Evolutionary conservation across 2,329 filamentous ascomycete genomes (phyloP).

Genomic region (Cladosporium oxysporum): DNA sequence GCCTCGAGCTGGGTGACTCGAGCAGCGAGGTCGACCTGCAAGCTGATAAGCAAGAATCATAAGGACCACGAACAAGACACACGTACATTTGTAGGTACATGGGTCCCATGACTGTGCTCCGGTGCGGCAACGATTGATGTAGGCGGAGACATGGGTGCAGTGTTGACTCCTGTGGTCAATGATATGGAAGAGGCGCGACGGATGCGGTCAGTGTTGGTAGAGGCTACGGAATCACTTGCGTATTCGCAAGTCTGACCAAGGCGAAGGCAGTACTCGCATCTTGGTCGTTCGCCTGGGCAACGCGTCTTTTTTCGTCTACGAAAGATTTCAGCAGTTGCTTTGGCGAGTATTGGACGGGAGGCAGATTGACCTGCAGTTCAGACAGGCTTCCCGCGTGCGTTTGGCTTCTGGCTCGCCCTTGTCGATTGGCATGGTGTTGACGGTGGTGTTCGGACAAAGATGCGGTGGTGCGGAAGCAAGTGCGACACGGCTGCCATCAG

Average conservation of each 20-base stretch:
- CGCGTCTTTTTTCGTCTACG: neutral
- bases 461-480: too few species aligned
- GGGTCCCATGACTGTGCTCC: too few species aligned
- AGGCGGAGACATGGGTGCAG: too few species aligned
- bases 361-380: neutral
- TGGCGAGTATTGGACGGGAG: neutral
- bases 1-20: neutral
- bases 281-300: neutral
- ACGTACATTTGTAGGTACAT: too few species aligned
- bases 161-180: too few species aligned
- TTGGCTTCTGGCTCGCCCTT: neutral
- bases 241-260: neutral
- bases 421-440: neutral
- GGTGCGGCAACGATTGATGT: too few species aligned
- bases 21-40: neutral
- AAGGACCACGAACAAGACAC: neutral
- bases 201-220: too few species aligned
- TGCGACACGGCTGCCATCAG: too few species aligned
- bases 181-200: too few species aligned
- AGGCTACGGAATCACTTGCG: neutral
- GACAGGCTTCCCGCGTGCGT: neutral
- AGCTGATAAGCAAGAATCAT: neutral
- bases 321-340: neutral
- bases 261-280: neutral
- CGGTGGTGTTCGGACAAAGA: too few species aligned